A percentile compares a stretch with the other conserved stretches of the same genome.
Conservation (phyloP, 768 basidiomycete species). For the Suillus occidentalis region DNA sequence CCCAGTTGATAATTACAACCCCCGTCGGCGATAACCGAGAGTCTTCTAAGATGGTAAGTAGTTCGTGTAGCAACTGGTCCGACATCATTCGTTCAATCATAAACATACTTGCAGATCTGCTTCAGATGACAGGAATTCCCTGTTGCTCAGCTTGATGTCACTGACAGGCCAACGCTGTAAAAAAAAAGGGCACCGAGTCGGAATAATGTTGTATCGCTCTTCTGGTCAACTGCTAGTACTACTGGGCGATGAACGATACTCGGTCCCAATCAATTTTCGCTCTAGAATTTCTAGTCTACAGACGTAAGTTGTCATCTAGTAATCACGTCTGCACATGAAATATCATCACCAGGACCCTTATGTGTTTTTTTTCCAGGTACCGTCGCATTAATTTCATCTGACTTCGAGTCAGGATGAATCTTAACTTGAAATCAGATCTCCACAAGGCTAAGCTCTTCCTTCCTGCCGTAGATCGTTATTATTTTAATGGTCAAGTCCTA, state of each 20-base stretch:
- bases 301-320: neutral
- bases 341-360: neutral
- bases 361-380: slow-evolving; percentile 2
- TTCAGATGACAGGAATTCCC: neutral
- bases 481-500: neutral
- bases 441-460: slow-evolving; percentile 3
- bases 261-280: slow-evolving; percentile 1
- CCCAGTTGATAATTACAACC: neutral
- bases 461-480: slow-evolving; percentile 3
- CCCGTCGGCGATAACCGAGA: slow-evolving; percentile 6
- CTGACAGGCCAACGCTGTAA: neutral
- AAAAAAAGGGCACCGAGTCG: neutral
- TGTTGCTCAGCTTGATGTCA: neutral
- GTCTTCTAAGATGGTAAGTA: slow-evolving; percentile 2
- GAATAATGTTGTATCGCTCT: neutral
- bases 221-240: neutral
- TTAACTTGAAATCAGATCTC: slow-evolving; percentile 3
- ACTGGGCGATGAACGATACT: neutral
- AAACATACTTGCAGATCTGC: neutral
- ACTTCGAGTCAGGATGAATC: slow-evolving; percentile 2
- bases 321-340: neutral
- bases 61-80: neutral
- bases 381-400: slow-evolving; percentile 3
- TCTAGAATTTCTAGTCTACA: neutral
- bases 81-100: slow-evolving; percentile 3